phyloP scores from a whole-genome alignment of 2,329 filamentous ascomycete genomes.

The Trichoderma sp. region DNA sequence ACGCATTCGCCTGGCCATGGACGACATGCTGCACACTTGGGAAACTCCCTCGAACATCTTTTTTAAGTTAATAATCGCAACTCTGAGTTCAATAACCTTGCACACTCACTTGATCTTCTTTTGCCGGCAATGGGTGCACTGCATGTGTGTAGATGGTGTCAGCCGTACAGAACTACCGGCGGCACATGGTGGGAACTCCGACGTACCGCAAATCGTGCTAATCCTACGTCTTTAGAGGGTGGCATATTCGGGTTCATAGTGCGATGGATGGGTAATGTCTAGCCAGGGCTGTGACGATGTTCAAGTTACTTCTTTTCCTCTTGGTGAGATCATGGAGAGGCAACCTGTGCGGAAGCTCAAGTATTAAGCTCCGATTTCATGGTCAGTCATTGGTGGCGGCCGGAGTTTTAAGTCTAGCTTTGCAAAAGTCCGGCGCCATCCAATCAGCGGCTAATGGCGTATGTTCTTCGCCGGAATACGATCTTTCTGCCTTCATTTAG shows the following conservation, averaged over 20 bases:
- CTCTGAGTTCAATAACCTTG: not conserved
- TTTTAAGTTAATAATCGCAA: not conserved
- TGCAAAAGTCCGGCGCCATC: not conserved
- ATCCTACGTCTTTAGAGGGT: not conserved
- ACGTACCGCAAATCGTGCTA: slow-evolving; percentile 9
- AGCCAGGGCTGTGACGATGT: not conserved
- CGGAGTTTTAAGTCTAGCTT: not conserved
- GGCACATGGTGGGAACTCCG: not conserved
- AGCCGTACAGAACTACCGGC: not conserved
- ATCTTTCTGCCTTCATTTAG: not conserved
- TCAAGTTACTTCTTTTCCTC: not conserved
- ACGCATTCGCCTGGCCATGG: slow-evolving; percentile 5
- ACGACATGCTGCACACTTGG: slow-evolving; percentile 6
- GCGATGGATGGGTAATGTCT: not conserved
- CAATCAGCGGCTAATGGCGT: not conserved
- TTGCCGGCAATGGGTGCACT: slow-evolving; percentile 1
- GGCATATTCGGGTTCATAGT: not conserved
- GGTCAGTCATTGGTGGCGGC: not conserved
- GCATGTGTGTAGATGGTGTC: not conserved
- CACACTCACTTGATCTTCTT: slow-evolving; percentile 3
- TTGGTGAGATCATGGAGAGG: not conserved
- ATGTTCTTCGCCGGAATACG: not conserved
- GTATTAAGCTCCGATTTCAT: not conserved
- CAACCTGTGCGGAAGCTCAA: not conserved
- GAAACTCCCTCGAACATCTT: not conserved